A percentile compares a stretch with the other conserved stretches of the same genome.
Evolutionary conservation across 495 filamentous ascomycete genomes (phyloP).

Genomic region (Trypethelium eluteriae): DNA sequence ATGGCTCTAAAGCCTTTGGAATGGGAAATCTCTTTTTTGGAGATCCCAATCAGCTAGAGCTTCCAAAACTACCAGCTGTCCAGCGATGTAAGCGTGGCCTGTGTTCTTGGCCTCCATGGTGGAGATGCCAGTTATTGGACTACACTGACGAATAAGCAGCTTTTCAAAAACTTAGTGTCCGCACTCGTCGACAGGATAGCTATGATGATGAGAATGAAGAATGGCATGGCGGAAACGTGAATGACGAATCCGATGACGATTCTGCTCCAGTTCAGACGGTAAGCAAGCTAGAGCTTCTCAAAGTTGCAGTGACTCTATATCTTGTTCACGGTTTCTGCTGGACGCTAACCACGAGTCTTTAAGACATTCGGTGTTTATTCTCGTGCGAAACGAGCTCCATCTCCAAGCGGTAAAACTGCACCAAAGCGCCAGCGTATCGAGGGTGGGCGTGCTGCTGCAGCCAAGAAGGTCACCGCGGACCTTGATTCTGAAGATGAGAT

Average conservation of each 20-base stretch:
- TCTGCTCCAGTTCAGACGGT: neutral
- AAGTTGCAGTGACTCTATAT: neutral
- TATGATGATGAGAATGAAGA: slow-evolving; percentile 4
- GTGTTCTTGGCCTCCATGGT: neutral
- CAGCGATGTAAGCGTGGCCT: neutral
- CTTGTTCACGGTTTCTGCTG: neutral
- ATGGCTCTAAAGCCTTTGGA: neutral
- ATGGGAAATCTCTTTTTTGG: slow-evolving; percentile 7
- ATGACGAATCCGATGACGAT: neutral
- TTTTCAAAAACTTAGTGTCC: neutral
- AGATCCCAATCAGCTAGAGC: neutral
- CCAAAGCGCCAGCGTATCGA: slow-evolving; percentile 4
- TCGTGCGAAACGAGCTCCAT: neutral
- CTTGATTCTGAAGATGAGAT: slow-evolving; percentile 36
- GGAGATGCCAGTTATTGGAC: too few relatives aligned
- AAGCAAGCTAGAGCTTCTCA: neutral
- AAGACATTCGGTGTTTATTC: neutral
- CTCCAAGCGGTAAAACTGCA: neutral
- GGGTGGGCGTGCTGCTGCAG: neutral
- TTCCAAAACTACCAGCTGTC: neutral
- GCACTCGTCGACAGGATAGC: neutral
- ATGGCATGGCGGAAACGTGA: neutral
- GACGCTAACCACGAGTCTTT: neutral
- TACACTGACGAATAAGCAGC: neutral
- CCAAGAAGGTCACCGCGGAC: slow-evolving; percentile 28